These are phyloP conservation scores for Clonostachys solani DNA, from an alignment of 2,329 filamentous ascomycete genomes.

Conservation along the genomic window DNA sequence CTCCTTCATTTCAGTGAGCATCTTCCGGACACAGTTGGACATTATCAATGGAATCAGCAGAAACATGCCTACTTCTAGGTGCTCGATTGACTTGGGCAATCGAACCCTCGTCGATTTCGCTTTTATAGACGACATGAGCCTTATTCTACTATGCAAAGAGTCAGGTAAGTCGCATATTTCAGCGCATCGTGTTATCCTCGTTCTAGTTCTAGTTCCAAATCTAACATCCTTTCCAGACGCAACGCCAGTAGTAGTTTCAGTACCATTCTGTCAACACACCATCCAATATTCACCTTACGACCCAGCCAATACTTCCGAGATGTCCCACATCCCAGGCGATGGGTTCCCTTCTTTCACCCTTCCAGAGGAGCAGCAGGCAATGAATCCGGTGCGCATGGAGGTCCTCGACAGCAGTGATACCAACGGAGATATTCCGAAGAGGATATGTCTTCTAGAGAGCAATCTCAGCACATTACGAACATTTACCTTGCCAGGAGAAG, in stretches of 20 bases:
- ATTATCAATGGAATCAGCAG: conserved; percentile 58
- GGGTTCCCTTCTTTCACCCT: conserved; percentile 14
- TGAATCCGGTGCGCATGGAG: conserved; percentile 44
- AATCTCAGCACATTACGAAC: conserved; percentile 43
- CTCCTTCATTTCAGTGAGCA: conserved; percentile 36
- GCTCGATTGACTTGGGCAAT: conserved; percentile 33
- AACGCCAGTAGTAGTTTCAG: no score
- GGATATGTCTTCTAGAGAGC: conserved; percentile 45
- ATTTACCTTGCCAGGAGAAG: conserved; percentile 28
- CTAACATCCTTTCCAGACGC: no score
- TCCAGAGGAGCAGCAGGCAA: conserved; percentile 15
- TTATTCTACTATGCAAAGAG: conserved; percentile 54
- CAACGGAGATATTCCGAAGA: conserved; percentile 40
- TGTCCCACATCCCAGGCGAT: conserved; percentile 5
- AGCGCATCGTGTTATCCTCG: no score
- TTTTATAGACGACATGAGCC: conserved; percentile 58
- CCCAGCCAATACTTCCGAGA: conserved; percentile 6
- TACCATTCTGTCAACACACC: conserved; percentile 1
- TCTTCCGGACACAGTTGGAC: conserved; percentile 49
- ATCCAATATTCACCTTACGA: conserved; percentile 30
- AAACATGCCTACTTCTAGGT: conserved; percentile 27
- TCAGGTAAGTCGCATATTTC: conserved; percentile 19
- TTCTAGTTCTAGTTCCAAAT: no score
- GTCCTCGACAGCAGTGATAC: conserved; percentile 37
- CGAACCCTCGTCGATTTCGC: conserved; percentile 56